Base-by-base conservation (phyloP, 169 alveolate genomes). In the Plasmodium vivax region DNA sequence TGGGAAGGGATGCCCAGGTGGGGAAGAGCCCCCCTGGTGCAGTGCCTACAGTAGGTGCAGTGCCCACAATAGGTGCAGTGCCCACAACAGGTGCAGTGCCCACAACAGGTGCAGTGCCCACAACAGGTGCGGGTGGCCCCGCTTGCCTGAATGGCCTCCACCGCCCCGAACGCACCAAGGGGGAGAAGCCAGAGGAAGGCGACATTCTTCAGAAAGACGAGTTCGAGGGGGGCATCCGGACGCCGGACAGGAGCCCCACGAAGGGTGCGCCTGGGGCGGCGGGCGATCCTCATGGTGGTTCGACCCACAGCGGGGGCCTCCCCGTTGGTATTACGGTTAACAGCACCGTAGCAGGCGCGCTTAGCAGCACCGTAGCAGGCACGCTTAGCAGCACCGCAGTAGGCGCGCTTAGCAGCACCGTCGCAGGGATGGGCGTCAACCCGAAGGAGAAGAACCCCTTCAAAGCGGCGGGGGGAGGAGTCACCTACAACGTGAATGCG, bases 401-500 rank as follows among this genome's bases (percentile, higher is more conserved):
- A 14, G 62, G 62, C 8, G 16, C 16, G 62, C 23, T 16, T 12
- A 23, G 23, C 19, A 0, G 58, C 58, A 6, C 19, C 1, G 27
- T 23, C 3, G 27, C 27, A 23, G 27, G 27, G 27, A 23, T 23
- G 27, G 9, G 62, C 16, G 16, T 12, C 1, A 14, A 2, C 27
- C 27, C 19, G 2, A 45, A 27, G 10, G 58, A 72, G 38, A 84
- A n/a, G 30, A 71, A 43, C 23, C 30, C 27, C 30, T 47, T 45
- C 68, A 62, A 19, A n/a, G 71, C 32, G 12, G 38, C 27, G 43
- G 77, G 16, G 54, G 34, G 47, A 43, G 74, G 62, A 3, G 73
- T 80, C 30, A 41, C 91, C 5, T 90, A 90, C 73, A 90, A 80
- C n/a, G 62, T 79, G 0, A 80, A 90, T 32, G 68, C 56, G 14